These are phyloP conservation scores for Saururus chinensis DNA, from an alignment of 164 flowering plant species.

Conservation along the genomic window DNA sequence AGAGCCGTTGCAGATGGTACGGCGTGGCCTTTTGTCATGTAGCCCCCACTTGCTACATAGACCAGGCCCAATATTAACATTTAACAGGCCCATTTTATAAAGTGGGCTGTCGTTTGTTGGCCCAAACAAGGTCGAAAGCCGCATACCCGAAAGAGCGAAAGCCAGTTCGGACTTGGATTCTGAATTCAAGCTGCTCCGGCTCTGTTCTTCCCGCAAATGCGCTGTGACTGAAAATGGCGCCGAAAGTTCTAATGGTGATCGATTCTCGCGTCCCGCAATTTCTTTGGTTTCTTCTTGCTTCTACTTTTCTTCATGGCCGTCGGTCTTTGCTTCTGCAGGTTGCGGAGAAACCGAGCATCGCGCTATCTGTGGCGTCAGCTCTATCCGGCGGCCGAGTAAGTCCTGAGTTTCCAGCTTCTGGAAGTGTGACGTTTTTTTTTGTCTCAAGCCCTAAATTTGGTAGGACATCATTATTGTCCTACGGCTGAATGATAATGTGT, in stretches of 20 bases:
- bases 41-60: too few species aligned
- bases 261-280: neutral
- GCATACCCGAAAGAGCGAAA: too few species aligned
- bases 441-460: neutral
- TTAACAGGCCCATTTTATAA: too few species aligned
- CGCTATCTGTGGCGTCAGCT: constrained; percentile 68
- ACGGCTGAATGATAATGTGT: too few species aligned
- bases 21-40: too few species aligned
- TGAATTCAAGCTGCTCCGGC: too few species aligned
- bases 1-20: too few species aligned
- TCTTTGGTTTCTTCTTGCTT: neutral
- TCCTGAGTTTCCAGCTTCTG: neutral
- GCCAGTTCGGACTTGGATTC: too few species aligned
- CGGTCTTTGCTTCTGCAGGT: constrained; percentile 31
- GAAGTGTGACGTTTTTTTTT: neutral
- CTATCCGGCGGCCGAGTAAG: constrained; percentile 72
- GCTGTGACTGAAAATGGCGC: constrained; percentile 4
- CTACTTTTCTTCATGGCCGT: neutral
- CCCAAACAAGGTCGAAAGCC: too few species aligned
- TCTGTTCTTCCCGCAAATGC: neutral
- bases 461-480: too few species aligned
- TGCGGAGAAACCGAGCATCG: constrained; percentile 96
- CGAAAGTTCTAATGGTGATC: constrained; percentile 22
- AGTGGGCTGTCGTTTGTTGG: too few species aligned
- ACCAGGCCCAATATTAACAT: too few species aligned